phyloP scores from a whole-genome alignment of 305 asterid genomes.

The Fraxinus albicans region DNA sequence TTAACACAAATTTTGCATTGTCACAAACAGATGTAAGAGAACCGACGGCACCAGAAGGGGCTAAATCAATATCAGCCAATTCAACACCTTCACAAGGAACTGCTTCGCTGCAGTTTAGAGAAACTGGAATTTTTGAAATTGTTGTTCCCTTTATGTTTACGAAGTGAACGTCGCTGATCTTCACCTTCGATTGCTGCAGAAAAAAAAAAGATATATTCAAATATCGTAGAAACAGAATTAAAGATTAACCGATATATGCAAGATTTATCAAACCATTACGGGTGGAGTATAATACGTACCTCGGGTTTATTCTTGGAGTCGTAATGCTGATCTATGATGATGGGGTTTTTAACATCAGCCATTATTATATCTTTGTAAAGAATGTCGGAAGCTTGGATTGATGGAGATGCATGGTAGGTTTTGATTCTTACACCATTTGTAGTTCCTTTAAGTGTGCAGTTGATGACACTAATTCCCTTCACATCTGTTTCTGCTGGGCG shows the following conservation, averaged over 20 bases:
- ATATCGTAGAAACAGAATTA: too few species aligned
- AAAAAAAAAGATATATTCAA: too few species aligned
- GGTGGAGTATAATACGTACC: conserved; percentile 24
- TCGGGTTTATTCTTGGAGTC: conserved; percentile 36
- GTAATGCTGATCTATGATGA: conserved; percentile 79
- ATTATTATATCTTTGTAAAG: conserved; percentile 45
- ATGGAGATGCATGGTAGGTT: conserved; percentile 49
- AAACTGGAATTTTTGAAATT: conserved; percentile 27
- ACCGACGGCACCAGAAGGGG: background rate
- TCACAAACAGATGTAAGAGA: conserved; percentile 18
- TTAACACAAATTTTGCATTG: conserved; percentile 10
- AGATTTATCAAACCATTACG: too few species aligned
- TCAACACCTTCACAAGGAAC: conserved; percentile 52
- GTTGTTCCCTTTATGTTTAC: conserved; percentile 62
- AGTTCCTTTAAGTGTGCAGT: conserved; percentile 55
- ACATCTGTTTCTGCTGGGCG: conserved; percentile 41
- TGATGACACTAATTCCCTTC: conserved; percentile 35
- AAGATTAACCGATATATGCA: too few species aligned
- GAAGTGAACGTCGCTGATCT: conserved; percentile 50
- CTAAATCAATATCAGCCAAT: conserved; percentile 34
- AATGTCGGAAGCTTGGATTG: conserved; percentile 34
- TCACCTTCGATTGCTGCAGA: conserved; percentile 57
- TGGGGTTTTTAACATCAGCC: conserved; percentile 58
- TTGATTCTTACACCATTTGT: conserved; percentile 78
- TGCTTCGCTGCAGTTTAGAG: conserved; percentile 50